phyloP scores from a whole-genome alignment of 2,329 filamentous ascomycete species.

The Beauveria varroae region DNA sequence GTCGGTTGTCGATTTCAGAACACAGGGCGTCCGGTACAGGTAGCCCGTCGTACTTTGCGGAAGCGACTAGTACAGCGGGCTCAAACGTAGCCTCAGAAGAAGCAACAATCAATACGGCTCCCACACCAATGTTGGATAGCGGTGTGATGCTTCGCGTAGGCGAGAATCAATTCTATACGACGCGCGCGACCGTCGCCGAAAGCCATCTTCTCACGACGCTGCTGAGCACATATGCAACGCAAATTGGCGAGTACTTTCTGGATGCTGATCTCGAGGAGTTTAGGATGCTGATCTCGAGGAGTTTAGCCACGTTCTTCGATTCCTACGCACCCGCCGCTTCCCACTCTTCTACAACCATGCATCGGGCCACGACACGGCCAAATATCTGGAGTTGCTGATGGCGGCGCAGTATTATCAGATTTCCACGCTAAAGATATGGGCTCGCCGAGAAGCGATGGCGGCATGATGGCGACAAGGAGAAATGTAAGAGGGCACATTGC shows the following conservation, averaged over 20 bases:
- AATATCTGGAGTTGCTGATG: conserved; percentile 26
- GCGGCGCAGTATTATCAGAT: conserved; percentile 28
- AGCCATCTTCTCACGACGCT: conserved; percentile 14
- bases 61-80: neutral
- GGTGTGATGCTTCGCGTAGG: conserved; percentile 10
- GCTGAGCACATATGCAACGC: conserved; percentile 3
- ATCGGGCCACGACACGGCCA: conserved; percentile 24
- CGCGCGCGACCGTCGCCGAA: conserved; percentile 13
- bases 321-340: conserved; percentile 25
- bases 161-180: conserved; percentile 16
- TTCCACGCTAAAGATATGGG: conserved; percentile 19
- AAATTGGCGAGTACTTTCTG: conserved; percentile 27
- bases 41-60: neutral
- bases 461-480: conserved; percentile 3
- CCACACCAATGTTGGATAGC: neutral
- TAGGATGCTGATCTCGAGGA: conserved; percentile 26
- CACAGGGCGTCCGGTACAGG: neutral
- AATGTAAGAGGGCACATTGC: conserved; percentile 3
- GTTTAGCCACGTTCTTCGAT: conserved; percentile 28
- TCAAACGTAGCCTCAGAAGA: neutral
- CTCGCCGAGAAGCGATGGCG: conserved; percentile 14
- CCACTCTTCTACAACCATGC: conserved; percentile 26
- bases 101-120: neutral
- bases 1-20: neutral
- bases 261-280: no score